A percentile compares a stretch with the other conserved stretches of the same genome.
Evolutionary conservation across 192 early-diverging fungal species (phyloP).

Genomic region (Linnemannia elongata): DNA sequence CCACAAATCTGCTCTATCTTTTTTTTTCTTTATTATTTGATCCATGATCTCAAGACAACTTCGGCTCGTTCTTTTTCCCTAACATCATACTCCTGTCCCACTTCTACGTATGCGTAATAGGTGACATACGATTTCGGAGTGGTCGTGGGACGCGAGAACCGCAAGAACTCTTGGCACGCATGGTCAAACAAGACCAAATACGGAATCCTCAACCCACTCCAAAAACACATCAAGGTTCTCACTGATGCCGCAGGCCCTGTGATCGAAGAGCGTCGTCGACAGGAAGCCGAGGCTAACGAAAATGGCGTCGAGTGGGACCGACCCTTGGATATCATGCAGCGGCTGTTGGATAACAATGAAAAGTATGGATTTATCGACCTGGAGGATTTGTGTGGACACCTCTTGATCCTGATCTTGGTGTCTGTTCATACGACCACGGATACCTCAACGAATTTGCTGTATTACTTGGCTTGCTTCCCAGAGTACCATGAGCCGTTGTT

Average conservation of each 20-base stretch:
- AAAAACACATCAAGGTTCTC: conserved; percentile 19
- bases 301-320: conserved; percentile 13
- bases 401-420: conserved; percentile 53
- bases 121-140: conserved; percentile 34
- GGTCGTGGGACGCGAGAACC: conserved; percentile 5
- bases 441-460: conserved; percentile 36
- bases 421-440: conserved; percentile 58
- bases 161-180: conserved; percentile 11
- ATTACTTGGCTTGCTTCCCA: conserved; percentile 44
- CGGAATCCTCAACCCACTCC: conserved; percentile 20
- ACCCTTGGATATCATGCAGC: conserved; percentile 55
- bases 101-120: background rate
- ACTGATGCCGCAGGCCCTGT: conserved; percentile 26
- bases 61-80: background rate
- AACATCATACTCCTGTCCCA: background rate
- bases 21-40: background rate
- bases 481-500: conserved; percentile 38
- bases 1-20: background rate
- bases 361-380: conserved; percentile 50
- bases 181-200: conserved; percentile 25
- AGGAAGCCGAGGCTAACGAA: conserved; percentile 20
- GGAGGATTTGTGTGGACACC: conserved; percentile 50
- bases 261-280: conserved; percentile 34
- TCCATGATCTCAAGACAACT: background rate
- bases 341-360: conserved; percentile 48